Conservation (phyloP, 1,284 basidiomycete genomes). For the Hypsizygus ulmarius region DNA sequence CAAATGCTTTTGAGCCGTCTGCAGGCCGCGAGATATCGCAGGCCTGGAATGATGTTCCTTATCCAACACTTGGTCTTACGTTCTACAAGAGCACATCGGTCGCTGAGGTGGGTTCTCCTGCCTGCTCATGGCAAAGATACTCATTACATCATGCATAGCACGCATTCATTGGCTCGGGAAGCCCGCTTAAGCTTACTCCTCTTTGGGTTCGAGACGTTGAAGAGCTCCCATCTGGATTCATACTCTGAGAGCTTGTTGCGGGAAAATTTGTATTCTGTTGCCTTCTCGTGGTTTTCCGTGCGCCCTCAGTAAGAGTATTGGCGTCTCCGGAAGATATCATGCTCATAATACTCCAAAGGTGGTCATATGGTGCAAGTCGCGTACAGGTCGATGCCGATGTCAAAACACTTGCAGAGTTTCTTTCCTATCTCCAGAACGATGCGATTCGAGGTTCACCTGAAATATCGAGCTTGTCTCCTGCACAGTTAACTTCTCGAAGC, state of each 20-base stretch:
- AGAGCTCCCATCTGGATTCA: conserved; percentile 84
- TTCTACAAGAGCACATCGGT: conserved; percentile 64
- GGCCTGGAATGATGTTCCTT: conserved; percentile 82
- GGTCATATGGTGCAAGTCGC: conserved; percentile 92
- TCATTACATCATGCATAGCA: conserved; percentile 46
- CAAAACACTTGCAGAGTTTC: conserved; percentile 82
- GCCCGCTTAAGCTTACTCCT: conserved; percentile 85
- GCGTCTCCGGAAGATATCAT: background rate
- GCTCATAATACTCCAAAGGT: conserved; percentile 45
- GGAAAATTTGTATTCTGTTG: conserved; percentile 74
- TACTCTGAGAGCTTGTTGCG: conserved; percentile 81
- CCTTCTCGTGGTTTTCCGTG: conserved; percentile 91
- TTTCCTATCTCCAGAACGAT: conserved; percentile 76
- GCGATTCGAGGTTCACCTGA: conserved; percentile 59
- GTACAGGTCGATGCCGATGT: conserved; percentile 89
- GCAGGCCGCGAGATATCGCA: conserved; percentile 90
- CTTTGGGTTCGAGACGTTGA: conserved; percentile 92
- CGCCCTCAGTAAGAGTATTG: conserved; percentile 70
- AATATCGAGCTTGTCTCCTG: conserved; percentile 68
- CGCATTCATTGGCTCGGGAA: conserved; percentile 90
- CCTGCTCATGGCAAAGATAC: background rate
- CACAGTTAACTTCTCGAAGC: conserved; percentile 44
- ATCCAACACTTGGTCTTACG: conserved; percentile 84
- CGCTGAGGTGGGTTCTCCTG: conserved; percentile 61
- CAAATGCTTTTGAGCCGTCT: conserved; percentile 92